Conservation (phyloP, 2,329 filamentous ascomycete species). For the Aspergillus spinulosporus region DNA sequence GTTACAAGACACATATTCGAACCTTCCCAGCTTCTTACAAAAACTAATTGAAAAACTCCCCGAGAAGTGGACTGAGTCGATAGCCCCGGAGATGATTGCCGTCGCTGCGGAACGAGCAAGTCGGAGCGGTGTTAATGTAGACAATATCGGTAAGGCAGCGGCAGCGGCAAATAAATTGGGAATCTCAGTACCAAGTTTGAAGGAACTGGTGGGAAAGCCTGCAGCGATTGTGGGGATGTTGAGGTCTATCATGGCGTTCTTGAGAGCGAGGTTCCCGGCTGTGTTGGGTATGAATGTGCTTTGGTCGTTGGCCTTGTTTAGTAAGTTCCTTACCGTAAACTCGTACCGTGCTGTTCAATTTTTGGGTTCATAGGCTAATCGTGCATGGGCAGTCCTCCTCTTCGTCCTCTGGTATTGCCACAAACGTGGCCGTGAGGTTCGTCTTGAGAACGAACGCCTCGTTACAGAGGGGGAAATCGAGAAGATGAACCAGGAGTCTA, state of each 20-base stretch:
- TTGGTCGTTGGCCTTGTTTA: conserved; percentile 82
- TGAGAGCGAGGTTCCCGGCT: conserved; percentile 85
- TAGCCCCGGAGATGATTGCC: conserved; percentile 81
- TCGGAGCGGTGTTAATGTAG: conserved; percentile 60
- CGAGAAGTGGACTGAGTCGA: conserved; percentile 70
- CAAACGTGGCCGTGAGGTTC: conserved; percentile 84
- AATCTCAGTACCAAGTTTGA: conserved; percentile 69
- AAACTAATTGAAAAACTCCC: conserved; percentile 84
- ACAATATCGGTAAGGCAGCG: conserved; percentile 52
- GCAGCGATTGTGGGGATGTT: conserved; percentile 83
- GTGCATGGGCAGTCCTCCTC: conserved; percentile 65
- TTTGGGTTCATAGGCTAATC: conserved; percentile 3
- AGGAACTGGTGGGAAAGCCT: conserved; percentile 79
- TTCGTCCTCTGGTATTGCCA: conserved; percentile 98
- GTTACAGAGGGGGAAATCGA: conserved; percentile 48
- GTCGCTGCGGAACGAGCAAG: conserved; percentile 68
- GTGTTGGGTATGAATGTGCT: conserved; percentile 89
- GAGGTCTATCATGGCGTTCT: conserved; percentile 83
- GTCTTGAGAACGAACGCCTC: conserved; percentile 65
- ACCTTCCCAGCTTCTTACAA: conserved; percentile 76
- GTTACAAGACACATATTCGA: conserved; percentile 62
- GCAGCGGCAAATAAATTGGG: conserved; percentile 66
- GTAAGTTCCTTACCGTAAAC: conserved; percentile 56
- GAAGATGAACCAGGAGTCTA: conserved; percentile 39
- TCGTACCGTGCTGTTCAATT: too few species aligned